Evolutionary conservation across 2,329 filamentous ascomycete genomes (phyloP).

Genomic region (Ophiocordyceps camponoti-rufipedis): DNA sequence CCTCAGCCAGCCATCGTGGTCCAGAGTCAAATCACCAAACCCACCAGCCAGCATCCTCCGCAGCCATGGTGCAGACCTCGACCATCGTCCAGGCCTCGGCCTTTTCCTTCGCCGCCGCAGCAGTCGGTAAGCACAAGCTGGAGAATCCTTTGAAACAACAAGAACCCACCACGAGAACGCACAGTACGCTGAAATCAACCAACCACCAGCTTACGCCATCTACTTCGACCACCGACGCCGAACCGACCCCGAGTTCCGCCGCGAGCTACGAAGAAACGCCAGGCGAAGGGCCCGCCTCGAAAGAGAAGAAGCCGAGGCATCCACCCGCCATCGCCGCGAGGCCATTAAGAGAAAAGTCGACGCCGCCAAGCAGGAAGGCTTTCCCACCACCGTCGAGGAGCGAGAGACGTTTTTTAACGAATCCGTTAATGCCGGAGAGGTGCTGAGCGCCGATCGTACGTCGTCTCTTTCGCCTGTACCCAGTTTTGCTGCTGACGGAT

Average conservation of each 20-base stretch:
- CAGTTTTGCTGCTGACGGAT: background rate
- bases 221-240: constrained; percentile 55
- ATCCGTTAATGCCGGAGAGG: constrained; percentile 79
- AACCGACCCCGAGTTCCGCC: constrained; percentile 45
- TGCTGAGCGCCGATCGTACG: constrained; percentile 65
- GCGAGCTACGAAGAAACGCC: constrained; percentile 54
- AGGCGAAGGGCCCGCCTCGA: constrained; percentile 52
- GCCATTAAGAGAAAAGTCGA: constrained; percentile 59
- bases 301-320: constrained; percentile 53
- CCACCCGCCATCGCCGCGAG: constrained; percentile 48
- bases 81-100: constrained; percentile 42
- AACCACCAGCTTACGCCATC: constrained; percentile 29
- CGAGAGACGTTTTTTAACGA: constrained; percentile 94
- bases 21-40: no score
- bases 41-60: background rate
- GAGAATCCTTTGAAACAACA: background rate
- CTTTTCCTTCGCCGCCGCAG: constrained; percentile 39
- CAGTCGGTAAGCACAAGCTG: constrained; percentile 29
- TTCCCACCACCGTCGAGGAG: constrained; percentile 78
- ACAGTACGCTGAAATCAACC: background rate
- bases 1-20: no score
- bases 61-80: constrained; percentile 27
- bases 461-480: constrained; percentile 7
- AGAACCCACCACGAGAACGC: background rate
- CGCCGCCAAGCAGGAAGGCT: constrained; percentile 75